Evolutionary conservation across 768 basidiomycete species (phyloP).

Genomic region (Boletus patriciae): DNA sequence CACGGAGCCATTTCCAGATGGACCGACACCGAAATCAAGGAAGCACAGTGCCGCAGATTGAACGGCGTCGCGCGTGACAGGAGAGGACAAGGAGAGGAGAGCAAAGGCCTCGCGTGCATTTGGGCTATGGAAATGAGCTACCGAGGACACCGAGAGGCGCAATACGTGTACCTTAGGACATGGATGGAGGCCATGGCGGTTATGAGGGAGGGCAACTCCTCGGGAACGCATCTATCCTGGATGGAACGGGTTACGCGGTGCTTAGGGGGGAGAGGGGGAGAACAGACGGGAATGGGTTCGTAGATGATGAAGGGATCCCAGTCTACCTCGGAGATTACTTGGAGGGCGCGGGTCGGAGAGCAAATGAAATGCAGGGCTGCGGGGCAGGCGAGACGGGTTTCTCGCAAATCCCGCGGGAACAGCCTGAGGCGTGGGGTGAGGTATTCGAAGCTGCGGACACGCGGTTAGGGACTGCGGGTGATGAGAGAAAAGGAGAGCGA

Average conservation of each 20-base stretch:
- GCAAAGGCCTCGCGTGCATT: conserved; percentile 83
- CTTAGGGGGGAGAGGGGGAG: background rate
- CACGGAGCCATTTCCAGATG: conserved; percentile 52
- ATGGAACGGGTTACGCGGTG: conserved; percentile 1
- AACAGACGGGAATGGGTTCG: conserved; percentile 82
- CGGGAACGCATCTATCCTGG: conserved; percentile 77
- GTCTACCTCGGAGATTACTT: conserved; percentile 64
- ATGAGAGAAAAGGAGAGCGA: conserved; percentile 31
- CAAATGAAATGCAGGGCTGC: conserved; percentile 79
- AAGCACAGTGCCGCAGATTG: conserved; percentile 68
- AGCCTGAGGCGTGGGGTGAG: conserved; percentile 69
- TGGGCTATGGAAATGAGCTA: conserved; percentile 48
- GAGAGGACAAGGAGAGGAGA: conserved; percentile 55
- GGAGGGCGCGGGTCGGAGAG: conserved; percentile 68
- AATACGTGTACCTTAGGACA: conserved; percentile 59
- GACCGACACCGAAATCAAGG: conserved; percentile 58
- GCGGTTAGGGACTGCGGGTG: conserved; percentile 7
- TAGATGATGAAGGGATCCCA: conserved; percentile 75
- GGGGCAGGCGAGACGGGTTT: conserved; percentile 52
- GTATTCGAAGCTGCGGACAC: conserved; percentile 66
- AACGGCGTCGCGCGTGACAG: conserved; percentile 47
- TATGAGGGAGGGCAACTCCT: conserved; percentile 68
- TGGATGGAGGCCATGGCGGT: conserved; percentile 57
- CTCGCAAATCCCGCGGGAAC: conserved; percentile 64
- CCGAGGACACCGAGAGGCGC: background rate